Evolutionary conservation across 108 stramenopile species (phyloP).

Genomic region (Aurantiochytrium sp.): DNA sequence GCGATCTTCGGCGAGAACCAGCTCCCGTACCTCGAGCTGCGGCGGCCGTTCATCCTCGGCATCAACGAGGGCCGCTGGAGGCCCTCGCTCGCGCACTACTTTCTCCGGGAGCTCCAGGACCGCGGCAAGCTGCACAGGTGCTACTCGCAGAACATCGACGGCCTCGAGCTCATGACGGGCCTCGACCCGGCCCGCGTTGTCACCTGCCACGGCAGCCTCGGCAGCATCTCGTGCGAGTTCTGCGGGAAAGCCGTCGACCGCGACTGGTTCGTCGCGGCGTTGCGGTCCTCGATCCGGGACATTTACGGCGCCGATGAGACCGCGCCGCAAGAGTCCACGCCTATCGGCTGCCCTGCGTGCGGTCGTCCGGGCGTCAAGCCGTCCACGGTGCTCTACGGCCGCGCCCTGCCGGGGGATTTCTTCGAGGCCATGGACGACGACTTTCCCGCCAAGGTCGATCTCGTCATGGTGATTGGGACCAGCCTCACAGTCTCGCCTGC

Average conservation of each 20-base stretch:
- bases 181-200: slow-evolving; percentile 67
- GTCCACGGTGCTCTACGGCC: slow-evolving; percentile 72
- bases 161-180: slow-evolving; percentile 64
- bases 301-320: slow-evolving; percentile 54
- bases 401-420: slow-evolving; percentile 67
- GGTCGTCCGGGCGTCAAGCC: slow-evolving; percentile 67
- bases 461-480: slow-evolving; percentile 69
- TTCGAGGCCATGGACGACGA: slow-evolving; percentile 62
- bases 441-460: slow-evolving; percentile 52
- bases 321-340: slow-evolving; percentile 63
- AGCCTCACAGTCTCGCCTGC: slow-evolving; percentile 69
- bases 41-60: slow-evolving; percentile 74
- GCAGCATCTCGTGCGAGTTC: slow-evolving; percentile 67
- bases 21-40: slow-evolving; percentile 74
- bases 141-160: slow-evolving; percentile 80
- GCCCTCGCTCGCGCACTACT: slow-evolving; percentile 77
- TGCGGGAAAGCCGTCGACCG: slow-evolving; percentile 60
- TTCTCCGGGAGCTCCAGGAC: slow-evolving; percentile 67
- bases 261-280: slow-evolving; percentile 58
- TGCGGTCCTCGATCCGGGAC: slow-evolving; percentile 67
- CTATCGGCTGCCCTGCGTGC: slow-evolving; percentile 66
- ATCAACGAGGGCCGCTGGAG: slow-evolving; percentile 63
- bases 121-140: slow-evolving; percentile 63
- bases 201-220: slow-evolving; percentile 79
- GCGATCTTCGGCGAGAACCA: slow-evolving; percentile 73